A percentile compares a stretch with the other conserved stretches of the same genome.
Evolutionary conservation across 2,329 filamentous ascomycete species (phyloP).

Genomic region (Penicillium polonicum): DNA sequence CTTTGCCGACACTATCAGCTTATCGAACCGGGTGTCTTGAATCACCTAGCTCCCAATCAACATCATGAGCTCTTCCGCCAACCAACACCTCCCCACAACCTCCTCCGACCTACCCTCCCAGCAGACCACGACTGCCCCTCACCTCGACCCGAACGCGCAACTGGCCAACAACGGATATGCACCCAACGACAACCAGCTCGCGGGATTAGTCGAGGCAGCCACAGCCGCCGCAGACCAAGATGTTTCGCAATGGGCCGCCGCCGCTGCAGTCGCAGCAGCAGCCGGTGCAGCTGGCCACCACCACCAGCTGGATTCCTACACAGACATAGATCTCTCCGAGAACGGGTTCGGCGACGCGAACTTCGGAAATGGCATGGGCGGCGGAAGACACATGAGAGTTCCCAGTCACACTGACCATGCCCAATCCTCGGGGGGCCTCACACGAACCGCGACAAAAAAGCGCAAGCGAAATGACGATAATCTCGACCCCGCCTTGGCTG

Average conservation of each 20-base stretch:
- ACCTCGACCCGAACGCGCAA: constrained; percentile 34
- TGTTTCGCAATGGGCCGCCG: constrained; percentile 43
- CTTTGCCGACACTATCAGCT: not conserved
- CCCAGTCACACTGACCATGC: constrained; percentile 30
- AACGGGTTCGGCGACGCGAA: constrained; percentile 40
- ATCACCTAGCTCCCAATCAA: not conserved
- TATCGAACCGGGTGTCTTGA: not conserved
- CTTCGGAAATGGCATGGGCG: constrained; percentile 30
- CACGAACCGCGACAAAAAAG: constrained; percentile 40
- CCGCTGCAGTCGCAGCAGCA: constrained; percentile 48
- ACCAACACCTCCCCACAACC: constrained; percentile 30
- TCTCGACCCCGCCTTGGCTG: constrained; percentile 38
- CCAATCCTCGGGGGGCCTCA: constrained; percentile 33
- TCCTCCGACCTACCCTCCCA: constrained; percentile 30
- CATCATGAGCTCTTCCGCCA: constrained; percentile 32
- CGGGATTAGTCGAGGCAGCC: constrained; percentile 48
- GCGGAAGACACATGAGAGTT: constrained; percentile 29
- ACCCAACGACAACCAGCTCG: constrained; percentile 45
- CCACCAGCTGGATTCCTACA: constrained; percentile 42
- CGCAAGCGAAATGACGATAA: constrained; percentile 43
- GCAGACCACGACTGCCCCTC: constrained; percentile 22
- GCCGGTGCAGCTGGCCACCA: constrained; percentile 48
- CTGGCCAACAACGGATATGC: constrained; percentile 32
- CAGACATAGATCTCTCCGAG: constrained; percentile 42
- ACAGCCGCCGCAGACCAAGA: constrained; percentile 46